phyloP scores from a whole-genome alignment of 1,284 basidiomycete genomes.

The Trichosporon inkin region DNA sequence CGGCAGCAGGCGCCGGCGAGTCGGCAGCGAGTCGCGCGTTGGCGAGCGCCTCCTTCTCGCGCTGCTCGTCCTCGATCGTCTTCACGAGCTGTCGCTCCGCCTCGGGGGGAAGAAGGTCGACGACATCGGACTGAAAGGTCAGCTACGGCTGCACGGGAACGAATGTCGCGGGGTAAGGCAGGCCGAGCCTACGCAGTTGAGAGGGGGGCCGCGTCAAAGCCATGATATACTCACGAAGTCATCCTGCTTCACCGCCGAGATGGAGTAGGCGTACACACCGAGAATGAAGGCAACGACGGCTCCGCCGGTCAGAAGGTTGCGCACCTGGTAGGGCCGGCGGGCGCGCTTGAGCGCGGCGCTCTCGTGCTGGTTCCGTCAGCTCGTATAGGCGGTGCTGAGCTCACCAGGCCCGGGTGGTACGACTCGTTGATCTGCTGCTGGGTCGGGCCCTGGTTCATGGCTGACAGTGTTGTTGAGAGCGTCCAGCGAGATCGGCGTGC shows the following conservation, averaged over 20 bases:
- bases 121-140: slow-evolving; percentile 45
- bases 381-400: not conserved
- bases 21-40: not conserved
- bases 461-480: slow-evolving; percentile 1
- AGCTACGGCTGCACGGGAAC: not conserved
- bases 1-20: not conserved
- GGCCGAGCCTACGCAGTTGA: too few species aligned
- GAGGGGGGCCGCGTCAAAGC: too few species aligned
- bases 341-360: slow-evolving; percentile 82
- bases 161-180: not conserved
- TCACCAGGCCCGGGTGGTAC: slow-evolving; percentile 26
- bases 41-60: slow-evolving; percentile 27
- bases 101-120: slow-evolving; percentile 46
- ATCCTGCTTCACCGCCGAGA: slow-evolving; percentile 88
- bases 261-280: slow-evolving; percentile 89
- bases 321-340: slow-evolving; percentile 71
- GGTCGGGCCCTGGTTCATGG: slow-evolving; percentile 4
- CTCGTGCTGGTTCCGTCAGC: slow-evolving; percentile 58
- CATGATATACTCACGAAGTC: slow-evolving; percentile 59
- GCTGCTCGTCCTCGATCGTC: slow-evolving; percentile 49
- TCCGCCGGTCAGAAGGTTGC: slow-evolving; percentile 74
- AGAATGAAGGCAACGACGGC: slow-evolving; percentile 69
- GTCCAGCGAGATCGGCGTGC: not conserved
- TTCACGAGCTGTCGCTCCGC: slow-evolving; percentile 40
- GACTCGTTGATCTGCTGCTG: slow-evolving; percentile 21